phyloP scores from a whole-genome alignment of 2,329 filamentous ascomycete species.

The Trichoderma brevicompactum region DNA sequence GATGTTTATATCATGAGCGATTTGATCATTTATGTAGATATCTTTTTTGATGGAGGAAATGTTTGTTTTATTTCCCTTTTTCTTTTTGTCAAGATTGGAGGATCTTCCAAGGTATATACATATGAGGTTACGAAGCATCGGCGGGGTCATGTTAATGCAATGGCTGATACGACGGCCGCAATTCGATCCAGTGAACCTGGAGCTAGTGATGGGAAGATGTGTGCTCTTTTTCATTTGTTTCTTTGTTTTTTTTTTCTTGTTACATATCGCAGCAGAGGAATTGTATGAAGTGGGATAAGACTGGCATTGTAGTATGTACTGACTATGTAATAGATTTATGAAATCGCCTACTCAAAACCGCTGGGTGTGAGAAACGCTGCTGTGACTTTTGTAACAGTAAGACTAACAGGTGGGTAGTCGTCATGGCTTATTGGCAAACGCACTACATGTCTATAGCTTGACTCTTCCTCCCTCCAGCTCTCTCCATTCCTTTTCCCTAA shows the following conservation, averaged over 20 bases:
- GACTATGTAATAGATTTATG: slow-evolving; percentile 14
- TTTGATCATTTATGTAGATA: slow-evolving; percentile 28
- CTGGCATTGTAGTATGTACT: slow-evolving; percentile 2
- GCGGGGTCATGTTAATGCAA: slow-evolving; percentile 17
- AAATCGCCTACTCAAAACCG: slow-evolving; percentile 5
- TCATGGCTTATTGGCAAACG: too few relatives aligned
- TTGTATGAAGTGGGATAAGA: background rate
- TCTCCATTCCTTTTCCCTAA: slow-evolving; percentile 70
- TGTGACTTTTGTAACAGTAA: background rate
- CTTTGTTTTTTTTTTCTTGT: background rate
- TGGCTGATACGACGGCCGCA: slow-evolving; percentile 17
- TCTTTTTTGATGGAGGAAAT: slow-evolving; percentile 27
- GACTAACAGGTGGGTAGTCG: too few relatives aligned
- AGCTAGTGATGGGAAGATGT: background rate
- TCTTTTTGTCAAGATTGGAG: slow-evolving; percentile 26
- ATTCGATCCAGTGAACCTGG: slow-evolving; percentile 2
- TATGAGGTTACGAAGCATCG: slow-evolving; percentile 22
- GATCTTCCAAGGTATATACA: slow-evolving; percentile 23
- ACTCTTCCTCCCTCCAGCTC: slow-evolving; percentile 68
- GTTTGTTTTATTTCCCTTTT: background rate
- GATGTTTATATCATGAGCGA: slow-evolving; percentile 26
- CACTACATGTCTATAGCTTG: slow-evolving; percentile 59
- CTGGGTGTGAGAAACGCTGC: background rate
- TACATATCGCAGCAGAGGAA: background rate
- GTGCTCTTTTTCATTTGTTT: background rate